Base-by-base conservation (phyloP, 192 early-diverging fungal species). In the Thoreauomyces humboldtii region DNA sequence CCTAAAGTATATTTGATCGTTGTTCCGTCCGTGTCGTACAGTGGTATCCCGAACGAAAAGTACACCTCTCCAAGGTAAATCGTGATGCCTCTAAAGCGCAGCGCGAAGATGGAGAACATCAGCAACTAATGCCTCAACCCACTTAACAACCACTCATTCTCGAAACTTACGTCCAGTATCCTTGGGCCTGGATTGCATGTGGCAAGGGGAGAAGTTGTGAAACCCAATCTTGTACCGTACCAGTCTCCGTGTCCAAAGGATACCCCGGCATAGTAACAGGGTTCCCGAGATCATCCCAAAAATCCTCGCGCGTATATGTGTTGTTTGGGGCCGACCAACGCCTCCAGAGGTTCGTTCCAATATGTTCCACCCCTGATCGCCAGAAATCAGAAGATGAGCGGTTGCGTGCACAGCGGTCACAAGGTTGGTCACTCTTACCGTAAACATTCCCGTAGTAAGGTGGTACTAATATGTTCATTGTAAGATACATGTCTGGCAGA, bases 141-240 rank as follows among this genome's bases (percentile, higher is more conserved):
- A 24, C 17, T 27, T 29, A 22, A 4, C 7, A 28, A 52, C 9
- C n/a, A n/a, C n/a, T 41, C 38, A 9, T 41, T n/a, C 38, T 41
- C 38, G 9, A 9, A 41, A 41, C 50, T 52, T 15, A 52, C 50
- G 50, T 52, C 50, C 50, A 52, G 27, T 52, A 29, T 52, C 50
- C 50, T 15, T 31, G 17, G 3, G 25, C 29, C 7, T 15, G 19
- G 27, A 31, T 31, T 4, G 25, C 50, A 5, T 29, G 21, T 5
- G 50, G 2, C 27, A 52, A 27, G 5, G 50, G 25, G 29, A 52
- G 32, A 15, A 29, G 50, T 29, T 6, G 2, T 5, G 50, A 6
- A 2, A 52, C 50, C 50, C 50, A 52, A 29, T 22, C 6, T 27
- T 52, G 50, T n/a, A 28, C 32, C 50, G 2, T 5, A 6, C 19